phyloP scores from a whole-genome alignment of 2,329 filamentous ascomycete genomes.

The Tolypocladium tundrense region DNA sequence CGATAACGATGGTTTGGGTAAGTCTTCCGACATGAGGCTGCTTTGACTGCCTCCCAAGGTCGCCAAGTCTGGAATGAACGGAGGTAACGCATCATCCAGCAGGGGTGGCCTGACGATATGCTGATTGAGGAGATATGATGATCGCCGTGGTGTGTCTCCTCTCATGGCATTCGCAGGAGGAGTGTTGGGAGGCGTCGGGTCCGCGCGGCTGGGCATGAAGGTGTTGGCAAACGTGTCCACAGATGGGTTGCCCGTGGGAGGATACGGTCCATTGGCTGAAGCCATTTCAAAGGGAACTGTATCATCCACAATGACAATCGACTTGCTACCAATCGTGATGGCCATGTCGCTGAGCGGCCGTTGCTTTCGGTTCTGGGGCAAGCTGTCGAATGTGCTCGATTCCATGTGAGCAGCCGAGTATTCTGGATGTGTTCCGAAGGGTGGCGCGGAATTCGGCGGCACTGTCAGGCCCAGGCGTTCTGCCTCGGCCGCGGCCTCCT shows the following conservation, averaged over 20 bases:
- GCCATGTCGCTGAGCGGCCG: slow-evolving; percentile 42
- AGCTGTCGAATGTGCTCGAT: slow-evolving; percentile 23
- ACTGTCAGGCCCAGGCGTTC: slow-evolving; percentile 10
- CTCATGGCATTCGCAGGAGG: slow-evolving; percentile 36
- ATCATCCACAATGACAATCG: slow-evolving; percentile 77
- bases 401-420: slow-evolving; percentile 35
- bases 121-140: slow-evolving; percentile 44
- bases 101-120: slow-evolving; percentile 26
- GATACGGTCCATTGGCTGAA: slow-evolving; percentile 36
- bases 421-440: slow-evolving; percentile 21
- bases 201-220: slow-evolving; percentile 35
- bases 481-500: slow-evolving; percentile 39
- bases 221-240: slow-evolving; percentile 43
- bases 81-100: slow-evolving; percentile 31
- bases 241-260: slow-evolving; percentile 30
- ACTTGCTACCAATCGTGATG: slow-evolving; percentile 75
- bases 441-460: slow-evolving; percentile 14
- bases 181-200: slow-evolving; percentile 52
- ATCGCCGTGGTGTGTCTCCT: slow-evolving; percentile 39
- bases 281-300: slow-evolving; percentile 41
- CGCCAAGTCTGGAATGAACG: slow-evolving; percentile 36
- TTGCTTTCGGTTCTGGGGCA: slow-evolving; percentile 18
- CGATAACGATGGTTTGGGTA: slow-evolving; percentile 19
- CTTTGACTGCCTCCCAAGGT: slow-evolving; percentile 22
- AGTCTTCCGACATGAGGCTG: slow-evolving; percentile 21